Conservation (phyloP, 2,329 filamentous ascomycete genomes). For the Aaosphaeria arxii region DNA sequence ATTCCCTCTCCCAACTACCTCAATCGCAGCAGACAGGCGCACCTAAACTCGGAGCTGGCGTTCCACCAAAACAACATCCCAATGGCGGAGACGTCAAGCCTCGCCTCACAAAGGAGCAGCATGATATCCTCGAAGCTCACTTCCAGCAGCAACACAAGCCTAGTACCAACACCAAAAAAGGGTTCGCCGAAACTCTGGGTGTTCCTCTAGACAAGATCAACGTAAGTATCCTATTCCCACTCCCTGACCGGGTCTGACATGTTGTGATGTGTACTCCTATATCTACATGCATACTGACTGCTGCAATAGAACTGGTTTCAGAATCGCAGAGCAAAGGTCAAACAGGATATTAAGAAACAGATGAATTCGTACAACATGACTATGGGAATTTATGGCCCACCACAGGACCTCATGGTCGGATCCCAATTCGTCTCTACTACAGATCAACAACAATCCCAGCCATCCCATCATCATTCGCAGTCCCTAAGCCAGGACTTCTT, state of each 20-base stretch:
- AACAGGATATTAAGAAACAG: conserved; percentile 51
- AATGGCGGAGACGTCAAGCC: conserved; percentile 47
- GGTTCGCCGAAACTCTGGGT: conserved; percentile 45
- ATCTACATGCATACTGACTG: not conserved
- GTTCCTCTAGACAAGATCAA: conserved; percentile 55
- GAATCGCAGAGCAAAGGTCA: conserved; percentile 52
- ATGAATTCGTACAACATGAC: conserved; percentile 36
- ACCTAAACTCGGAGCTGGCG: conserved; percentile 12
- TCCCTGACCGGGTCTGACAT: conserved; percentile 15
- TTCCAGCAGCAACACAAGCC: conserved; percentile 50
- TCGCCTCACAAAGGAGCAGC: conserved; percentile 52
- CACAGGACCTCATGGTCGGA: conserved; percentile 19
- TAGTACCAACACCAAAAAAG: conserved; percentile 50
- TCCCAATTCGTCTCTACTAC: conserved; percentile 12
- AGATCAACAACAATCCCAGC: conserved; percentile 22
- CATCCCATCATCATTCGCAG: not conserved
- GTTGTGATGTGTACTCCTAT: conserved; percentile 14
- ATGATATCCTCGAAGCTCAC: conserved; percentile 50
- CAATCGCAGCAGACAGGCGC: conserved; percentile 11
- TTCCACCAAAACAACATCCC: conserved; percentile 3
- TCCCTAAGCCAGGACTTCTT: conserved; percentile 20
- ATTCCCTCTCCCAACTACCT: not conserved
- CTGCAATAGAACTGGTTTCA: conserved; percentile 52
- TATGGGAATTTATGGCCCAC: conserved; percentile 23
- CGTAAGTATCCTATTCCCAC: conserved; percentile 32